These are phyloP conservation scores for Phytophthora quininea DNA, from an alignment of 352 stramenopile genomes.

Conservation along the genomic window DNA sequence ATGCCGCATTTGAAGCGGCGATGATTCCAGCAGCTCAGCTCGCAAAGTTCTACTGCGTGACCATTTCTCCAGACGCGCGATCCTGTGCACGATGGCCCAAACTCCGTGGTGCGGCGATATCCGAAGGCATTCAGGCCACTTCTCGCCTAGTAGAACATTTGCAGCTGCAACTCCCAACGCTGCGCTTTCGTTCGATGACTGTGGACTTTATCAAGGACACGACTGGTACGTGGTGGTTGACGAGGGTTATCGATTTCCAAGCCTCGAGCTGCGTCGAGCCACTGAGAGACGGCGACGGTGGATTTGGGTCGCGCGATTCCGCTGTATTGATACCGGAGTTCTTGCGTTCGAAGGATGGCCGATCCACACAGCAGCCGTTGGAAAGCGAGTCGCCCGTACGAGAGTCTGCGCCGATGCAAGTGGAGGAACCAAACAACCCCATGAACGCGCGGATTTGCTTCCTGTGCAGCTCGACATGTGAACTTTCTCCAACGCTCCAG, in stretches of 20 bases:
- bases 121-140: slow-evolving; percentile 51
- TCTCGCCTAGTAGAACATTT: slow-evolving; percentile 71
- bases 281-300: slow-evolving; percentile 10
- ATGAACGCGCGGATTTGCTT: slow-evolving; percentile 46
- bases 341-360: slow-evolving; percentile 42
- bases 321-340: slow-evolving; percentile 51
- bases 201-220: slow-evolving; percentile 78
- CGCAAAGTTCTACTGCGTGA: slow-evolving; percentile 48
- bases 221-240: slow-evolving; percentile 70
- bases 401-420: slow-evolving; percentile 7
- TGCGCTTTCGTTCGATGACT: slow-evolving; percentile 64
- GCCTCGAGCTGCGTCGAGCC: slow-evolving; percentile 30
- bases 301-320: slow-evolving; percentile 36
- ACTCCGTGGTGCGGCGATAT: slow-evolving; percentile 60
- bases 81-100: slow-evolving; percentile 46
- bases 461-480: slow-evolving; percentile 63
- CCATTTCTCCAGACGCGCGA: slow-evolving; percentile 42
- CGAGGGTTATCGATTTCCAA: slow-evolving; percentile 62
- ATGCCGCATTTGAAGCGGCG: slow-evolving; percentile 29
- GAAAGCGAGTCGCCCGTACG: slow-evolving; percentile 4
- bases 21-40: slow-evolving; percentile 34
- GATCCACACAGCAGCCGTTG: slow-evolving; percentile 23
- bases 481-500: slow-evolving; percentile 45
- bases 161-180: slow-evolving; percentile 56
- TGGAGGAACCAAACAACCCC: slow-evolving; percentile 19